phyloP scores from a whole-genome alignment of 2,329 filamentous ascomycete species.

The Pestalotiopsis sp. region DNA sequence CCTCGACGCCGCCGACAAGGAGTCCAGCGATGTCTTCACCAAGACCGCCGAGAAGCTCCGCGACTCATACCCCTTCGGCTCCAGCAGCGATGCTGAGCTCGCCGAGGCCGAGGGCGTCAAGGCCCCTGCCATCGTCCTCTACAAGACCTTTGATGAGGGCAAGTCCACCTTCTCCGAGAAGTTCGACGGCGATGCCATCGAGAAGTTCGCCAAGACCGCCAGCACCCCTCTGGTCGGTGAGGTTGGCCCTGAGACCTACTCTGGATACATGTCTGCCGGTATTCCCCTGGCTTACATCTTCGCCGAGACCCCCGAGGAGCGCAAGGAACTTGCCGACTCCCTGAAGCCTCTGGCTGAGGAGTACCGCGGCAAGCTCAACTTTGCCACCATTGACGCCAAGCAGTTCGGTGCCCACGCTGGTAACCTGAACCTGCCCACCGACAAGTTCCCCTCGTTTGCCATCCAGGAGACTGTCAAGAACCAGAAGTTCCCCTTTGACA shows the following conservation, averaged over 20 bases:
- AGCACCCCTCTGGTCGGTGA: constrained; percentile 91
- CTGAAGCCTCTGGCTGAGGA: constrained; percentile 88
- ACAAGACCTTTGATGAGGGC: constrained; percentile 98
- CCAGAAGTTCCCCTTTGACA: constrained; percentile 93
- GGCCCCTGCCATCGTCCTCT: constrained; percentile 84
- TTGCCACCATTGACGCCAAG: constrained; percentile 95
- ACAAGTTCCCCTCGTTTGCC: constrained; percentile 95
- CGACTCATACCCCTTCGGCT: constrained; percentile 90
- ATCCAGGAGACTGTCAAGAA: constrained; percentile 96
- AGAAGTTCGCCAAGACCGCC: constrained; percentile 78
- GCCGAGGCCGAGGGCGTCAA: constrained; percentile 89
- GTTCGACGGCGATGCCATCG: constrained; percentile 79
- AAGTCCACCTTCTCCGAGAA: constrained; percentile 81
- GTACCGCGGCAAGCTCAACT: constrained; percentile 93
- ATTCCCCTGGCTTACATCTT: constrained; percentile 98
- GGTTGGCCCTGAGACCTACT: constrained; percentile 95
- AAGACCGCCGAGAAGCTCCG: constrained; percentile 73
- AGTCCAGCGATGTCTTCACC: constrained; percentile 82
- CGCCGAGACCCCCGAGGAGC: constrained; percentile 88
- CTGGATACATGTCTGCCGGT: constrained; percentile 88
- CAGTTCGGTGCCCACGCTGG: constrained; percentile 89
- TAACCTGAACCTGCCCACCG: constrained; percentile 95
- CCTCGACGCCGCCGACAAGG: constrained; percentile 77
- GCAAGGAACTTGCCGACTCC: constrained; percentile 70
- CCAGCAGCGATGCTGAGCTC: constrained; percentile 77